phyloP scores from a whole-genome alignment of 2,329 filamentous ascomycete species.

The Penicillium concentricum region DNA sequence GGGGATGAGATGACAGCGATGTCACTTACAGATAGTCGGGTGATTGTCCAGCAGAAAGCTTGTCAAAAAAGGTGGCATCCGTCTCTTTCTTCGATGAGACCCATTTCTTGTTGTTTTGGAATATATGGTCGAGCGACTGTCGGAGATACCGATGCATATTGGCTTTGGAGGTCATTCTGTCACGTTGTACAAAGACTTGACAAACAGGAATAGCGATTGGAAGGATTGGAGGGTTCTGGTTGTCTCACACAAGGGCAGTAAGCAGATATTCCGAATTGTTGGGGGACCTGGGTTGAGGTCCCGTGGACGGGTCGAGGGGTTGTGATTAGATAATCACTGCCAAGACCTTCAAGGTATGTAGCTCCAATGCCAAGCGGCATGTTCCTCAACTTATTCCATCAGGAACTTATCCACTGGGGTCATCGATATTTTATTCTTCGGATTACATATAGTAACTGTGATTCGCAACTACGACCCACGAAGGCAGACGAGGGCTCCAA shows the following conservation, averaged over 20 bases:
- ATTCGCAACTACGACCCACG: too few species aligned
- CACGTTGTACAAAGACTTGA: background rate
- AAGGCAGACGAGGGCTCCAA: background rate
- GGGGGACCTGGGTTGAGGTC: background rate
- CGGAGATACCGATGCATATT: background rate
- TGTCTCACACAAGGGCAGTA: background rate
- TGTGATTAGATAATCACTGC: background rate
- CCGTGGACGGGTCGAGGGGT: background rate
- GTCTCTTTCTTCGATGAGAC: conserved; percentile 57
- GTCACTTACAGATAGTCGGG: conserved; percentile 61
- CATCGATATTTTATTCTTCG: background rate
- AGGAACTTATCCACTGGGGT: background rate
- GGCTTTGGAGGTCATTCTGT: background rate
- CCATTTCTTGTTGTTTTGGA: conserved; percentile 68
- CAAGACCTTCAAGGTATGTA: background rate
- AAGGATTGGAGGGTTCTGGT: too few species aligned
- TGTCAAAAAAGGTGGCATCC: conserved; percentile 65
- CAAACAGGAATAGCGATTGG: background rate
- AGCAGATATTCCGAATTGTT: background rate
- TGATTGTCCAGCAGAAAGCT: conserved; percentile 63
- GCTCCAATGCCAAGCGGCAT: background rate
- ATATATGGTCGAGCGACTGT: conserved; percentile 60
- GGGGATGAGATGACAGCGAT: background rate
- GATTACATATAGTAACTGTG: too few species aligned
- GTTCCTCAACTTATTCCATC: background rate